Conservation (phyloP, 1,284 basidiomycete species). For the Pascua sp. region DNA sequence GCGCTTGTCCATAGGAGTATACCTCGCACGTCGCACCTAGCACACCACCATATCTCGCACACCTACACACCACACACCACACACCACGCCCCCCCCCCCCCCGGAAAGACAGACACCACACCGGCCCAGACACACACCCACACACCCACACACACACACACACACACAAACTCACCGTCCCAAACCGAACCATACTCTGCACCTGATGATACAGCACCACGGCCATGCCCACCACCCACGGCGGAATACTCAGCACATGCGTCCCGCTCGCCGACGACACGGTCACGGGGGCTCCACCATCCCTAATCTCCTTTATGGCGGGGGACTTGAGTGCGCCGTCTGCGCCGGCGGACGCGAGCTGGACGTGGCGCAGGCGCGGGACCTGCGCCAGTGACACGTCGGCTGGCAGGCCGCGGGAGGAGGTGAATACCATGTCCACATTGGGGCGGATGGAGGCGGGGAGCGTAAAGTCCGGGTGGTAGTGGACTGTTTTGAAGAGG, state of each 20-base stretch:
- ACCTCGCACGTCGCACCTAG: too few species aligned
- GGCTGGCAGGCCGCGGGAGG: constrained; percentile 7
- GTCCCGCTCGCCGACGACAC: constrained; percentile 41
- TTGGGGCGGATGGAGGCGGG: neutral
- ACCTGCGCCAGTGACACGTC: constrained; percentile 19
- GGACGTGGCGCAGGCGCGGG: constrained; percentile 33
- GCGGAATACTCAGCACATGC: constrained; percentile 43
- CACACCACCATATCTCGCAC: too few species aligned
- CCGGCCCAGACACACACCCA: too few species aligned
- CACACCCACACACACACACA: too few species aligned
- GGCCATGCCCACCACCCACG: constrained; percentile 37
- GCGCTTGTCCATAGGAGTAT: too few species aligned
- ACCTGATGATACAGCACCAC: constrained; percentile 39
- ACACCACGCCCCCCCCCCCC: too few species aligned
- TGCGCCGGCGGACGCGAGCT: constrained; percentile 36
- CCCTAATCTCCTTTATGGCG: constrained; percentile 15
- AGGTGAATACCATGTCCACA: constrained; percentile 13
- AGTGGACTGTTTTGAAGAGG: constrained; percentile 34
- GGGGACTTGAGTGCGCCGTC: constrained; percentile 24
- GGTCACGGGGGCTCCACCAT: constrained; percentile 17
- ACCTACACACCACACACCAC: too few species aligned
- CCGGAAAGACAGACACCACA: too few species aligned
- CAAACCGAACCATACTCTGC: constrained; percentile 31
- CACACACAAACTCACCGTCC: constrained; percentile 26
- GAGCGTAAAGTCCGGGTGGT: constrained; percentile 20